Base-by-base conservation (phyloP, 2,329 filamentous ascomycete species). In the Colletotrichum sp. region DNA sequence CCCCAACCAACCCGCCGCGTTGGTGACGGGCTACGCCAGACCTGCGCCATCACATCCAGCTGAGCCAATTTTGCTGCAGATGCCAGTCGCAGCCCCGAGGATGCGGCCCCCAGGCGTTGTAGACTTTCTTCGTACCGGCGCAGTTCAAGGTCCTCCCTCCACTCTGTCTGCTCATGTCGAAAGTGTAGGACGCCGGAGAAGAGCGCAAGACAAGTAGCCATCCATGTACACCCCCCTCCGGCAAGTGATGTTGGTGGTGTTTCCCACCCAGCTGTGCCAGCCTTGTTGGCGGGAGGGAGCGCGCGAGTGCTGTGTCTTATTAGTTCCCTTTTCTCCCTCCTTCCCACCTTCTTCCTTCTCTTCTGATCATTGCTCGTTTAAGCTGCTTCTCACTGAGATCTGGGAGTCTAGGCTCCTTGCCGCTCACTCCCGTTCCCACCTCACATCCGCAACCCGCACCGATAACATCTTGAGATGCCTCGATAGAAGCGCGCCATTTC, bases 1-100 rank as follows among this genome's bases (percentile, higher is more conserved):
- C 10, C 36, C 52, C 66, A 39, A 24, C 30, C 39, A 64, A 67
- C 70, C 55, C 21, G 34, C 24, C 63, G 39, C 30, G 32, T 32
- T 73, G 26, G 32, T 62, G 34, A 67, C 44, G 39, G 64, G 55
- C 44, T 34, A 39, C 64, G 65, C 70, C 71, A 63, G 64, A 59
- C 59, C 59, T 73, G 74, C 70, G 70, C 74, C 74, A 62, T 76
- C 70, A 76, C 71, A 64, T 49, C 59, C 39, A 73, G 74, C 74
- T 76, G 70, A 74, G 70, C 74, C 30, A 57, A 63, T 44, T 59
- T 60, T 52, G 69, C 69, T 68, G 69, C 69, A 68, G 62, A 64
- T 64, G 62, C 34, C 21, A 44, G 39, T 64, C 39, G 32, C 69
- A 72, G 26, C 63, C 73, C 36, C 62, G 24, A 60, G 64, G 21